These are phyloP conservation scores for Prunus padus DNA, from an alignment of 306 rosid genomes.

Conservation along the genomic window DNA sequence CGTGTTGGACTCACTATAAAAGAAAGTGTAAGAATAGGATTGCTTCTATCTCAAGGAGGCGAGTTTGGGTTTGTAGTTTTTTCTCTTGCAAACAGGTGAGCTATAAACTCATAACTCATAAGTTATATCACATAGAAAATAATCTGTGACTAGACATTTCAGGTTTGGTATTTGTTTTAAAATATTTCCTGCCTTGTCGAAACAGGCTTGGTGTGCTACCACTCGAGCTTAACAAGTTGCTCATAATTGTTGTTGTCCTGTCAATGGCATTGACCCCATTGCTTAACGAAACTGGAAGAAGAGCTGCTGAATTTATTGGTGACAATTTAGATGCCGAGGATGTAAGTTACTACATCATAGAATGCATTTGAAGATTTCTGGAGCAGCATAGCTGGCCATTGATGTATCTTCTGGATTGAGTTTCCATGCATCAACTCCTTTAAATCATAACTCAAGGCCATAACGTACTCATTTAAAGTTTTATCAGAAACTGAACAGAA, in stretches of 20 bases:
- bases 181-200: constrained; percentile 30
- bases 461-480: background rate
- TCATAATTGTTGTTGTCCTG: constrained; percentile 92
- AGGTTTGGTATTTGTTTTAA: constrained; percentile 20
- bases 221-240: constrained; percentile 96
- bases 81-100: constrained; percentile 89
- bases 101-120: background rate
- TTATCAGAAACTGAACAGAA: background rate
- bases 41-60: constrained; percentile 98
- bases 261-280: constrained; percentile 96
- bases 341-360: constrained; percentile 41
- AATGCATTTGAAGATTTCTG: background rate
- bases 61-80: constrained; percentile 95
- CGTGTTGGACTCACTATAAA: constrained; percentile 89
- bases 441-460: constrained; percentile 18
- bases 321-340: constrained; percentile 45
- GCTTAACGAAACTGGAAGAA: constrained; percentile 96
- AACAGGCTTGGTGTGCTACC: constrained; percentile 96
- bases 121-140: background rate
- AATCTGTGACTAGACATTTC: constrained; percentile 16
- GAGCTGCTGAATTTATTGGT: constrained; percentile 69
- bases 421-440: background rate
- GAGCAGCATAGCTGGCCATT: background rate
- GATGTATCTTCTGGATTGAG: background rate
- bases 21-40: constrained; percentile 97